Percentiles rank a stretch among this genome's conserved stretches.
phyloP scores from a whole-genome alignment of 2,329 filamentous ascomycete species.

The Ophiobolus disseminans region DNA sequence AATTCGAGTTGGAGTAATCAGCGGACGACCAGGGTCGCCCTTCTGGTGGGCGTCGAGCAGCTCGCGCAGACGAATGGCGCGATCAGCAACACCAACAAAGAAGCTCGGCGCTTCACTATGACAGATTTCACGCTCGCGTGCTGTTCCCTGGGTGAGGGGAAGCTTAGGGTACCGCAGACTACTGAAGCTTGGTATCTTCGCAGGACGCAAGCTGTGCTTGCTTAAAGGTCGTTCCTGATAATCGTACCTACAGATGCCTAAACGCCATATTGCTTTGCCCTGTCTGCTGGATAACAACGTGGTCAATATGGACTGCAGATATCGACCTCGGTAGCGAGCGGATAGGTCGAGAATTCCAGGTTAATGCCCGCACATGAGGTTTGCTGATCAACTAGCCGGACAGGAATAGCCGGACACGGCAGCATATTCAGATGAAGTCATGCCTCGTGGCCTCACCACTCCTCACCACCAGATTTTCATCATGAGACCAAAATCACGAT shows the following conservation, averaged over 20 bases:
- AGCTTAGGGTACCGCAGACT: slow-evolving; percentile 7
- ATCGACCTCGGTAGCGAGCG: slow-evolving; percentile 37
- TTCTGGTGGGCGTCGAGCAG: too few relatives aligned
- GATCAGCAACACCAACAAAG: slow-evolving; percentile 16
- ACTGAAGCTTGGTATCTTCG: not conserved
- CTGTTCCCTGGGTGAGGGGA: slow-evolving; percentile 3
- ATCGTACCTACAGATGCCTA: not conserved
- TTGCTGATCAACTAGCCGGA: slow-evolving; percentile 30
- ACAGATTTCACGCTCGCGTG: slow-evolving; percentile 5
- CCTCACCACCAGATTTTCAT: slow-evolving; percentile 16
- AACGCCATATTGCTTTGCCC: slow-evolving; percentile 4
- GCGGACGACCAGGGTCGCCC: slow-evolving; percentile 18
- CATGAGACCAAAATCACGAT: slow-evolving; percentile 17
- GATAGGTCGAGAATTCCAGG: slow-evolving; percentile 22
- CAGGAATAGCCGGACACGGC: slow-evolving; percentile 22
- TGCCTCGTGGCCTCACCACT: slow-evolving; percentile 24
- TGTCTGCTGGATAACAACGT: slow-evolving; percentile 18
- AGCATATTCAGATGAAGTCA: slow-evolving; percentile 27
- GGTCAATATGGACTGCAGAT: slow-evolving; percentile 24
- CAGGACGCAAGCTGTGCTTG: not conserved
- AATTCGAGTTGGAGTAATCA: slow-evolving; percentile 15
- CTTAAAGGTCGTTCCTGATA: not conserved
- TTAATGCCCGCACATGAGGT: slow-evolving; percentile 19
- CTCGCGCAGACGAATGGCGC: slow-evolving; percentile 9
- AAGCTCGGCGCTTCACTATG: slow-evolving; percentile 10